Percentiles rank a stretch among this genome's conserved stretches.
Conservation (phyloP, 371 early-diverging fungal species). For the Rhizopus arrhizus region DNA sequence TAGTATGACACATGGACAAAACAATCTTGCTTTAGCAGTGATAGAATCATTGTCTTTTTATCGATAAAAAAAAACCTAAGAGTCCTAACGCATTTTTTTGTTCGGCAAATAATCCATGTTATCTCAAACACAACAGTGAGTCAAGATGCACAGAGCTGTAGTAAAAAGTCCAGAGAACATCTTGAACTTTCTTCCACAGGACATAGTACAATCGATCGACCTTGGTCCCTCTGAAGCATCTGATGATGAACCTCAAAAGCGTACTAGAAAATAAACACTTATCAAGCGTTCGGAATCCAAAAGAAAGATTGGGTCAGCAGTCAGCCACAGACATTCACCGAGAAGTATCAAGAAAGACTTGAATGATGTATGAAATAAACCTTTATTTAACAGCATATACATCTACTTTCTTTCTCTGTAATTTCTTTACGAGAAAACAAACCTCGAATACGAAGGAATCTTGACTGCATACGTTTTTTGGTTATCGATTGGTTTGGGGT, state of each 20-base stretch:
- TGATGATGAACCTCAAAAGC: not conserved
- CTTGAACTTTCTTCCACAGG: slow-evolving; percentile 40
- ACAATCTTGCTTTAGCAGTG: too few relatives aligned
- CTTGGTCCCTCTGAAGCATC: not conserved
- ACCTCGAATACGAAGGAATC: too few relatives aligned
- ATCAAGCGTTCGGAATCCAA: not conserved
- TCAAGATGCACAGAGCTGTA: slow-evolving; percentile 34
- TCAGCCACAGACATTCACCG: slow-evolving; percentile 11
- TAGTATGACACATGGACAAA: too few relatives aligned
- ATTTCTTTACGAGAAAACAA: too few relatives aligned
- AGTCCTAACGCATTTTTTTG: too few relatives aligned
- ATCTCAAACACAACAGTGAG: too few relatives aligned
- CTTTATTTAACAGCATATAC: too few relatives aligned
- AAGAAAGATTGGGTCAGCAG: slow-evolving; percentile 16
- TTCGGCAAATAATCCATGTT: too few relatives aligned
- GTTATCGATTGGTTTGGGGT: too few relatives aligned
- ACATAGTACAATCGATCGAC: slow-evolving; percentile 30
- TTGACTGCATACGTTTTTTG: too few relatives aligned
- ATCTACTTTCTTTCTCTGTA: not conserved
- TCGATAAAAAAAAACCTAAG: too few relatives aligned
- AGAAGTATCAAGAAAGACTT: slow-evolving; percentile 4
- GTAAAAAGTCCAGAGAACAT: slow-evolving; percentile 29
- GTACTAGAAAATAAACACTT: not conserved
- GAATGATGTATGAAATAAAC: slow-evolving; percentile 12
- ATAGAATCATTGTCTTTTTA: too few relatives aligned